A percentile compares a stretch with the other conserved stretches of the same genome.
Conservation (phyloP, 352 stramenopile species). For the Plasmopara viticola region DNA sequence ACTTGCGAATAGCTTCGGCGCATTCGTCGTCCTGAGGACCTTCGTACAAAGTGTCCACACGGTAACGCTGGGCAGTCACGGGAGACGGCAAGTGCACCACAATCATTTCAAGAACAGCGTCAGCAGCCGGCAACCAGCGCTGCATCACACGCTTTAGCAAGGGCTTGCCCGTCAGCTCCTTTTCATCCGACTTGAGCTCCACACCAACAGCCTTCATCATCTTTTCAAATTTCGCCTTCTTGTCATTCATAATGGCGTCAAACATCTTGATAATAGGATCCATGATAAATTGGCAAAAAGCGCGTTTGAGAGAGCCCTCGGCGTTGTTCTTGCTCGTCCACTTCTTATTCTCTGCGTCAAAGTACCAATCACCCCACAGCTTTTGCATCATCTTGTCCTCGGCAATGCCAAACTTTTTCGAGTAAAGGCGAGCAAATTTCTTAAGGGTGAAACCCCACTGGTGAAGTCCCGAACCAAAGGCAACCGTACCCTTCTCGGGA, state of each 20-base stretch:
- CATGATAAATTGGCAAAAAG: conserved; percentile 99
- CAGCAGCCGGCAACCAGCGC: conserved; percentile 98
- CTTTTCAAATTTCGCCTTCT: conserved; percentile 98
- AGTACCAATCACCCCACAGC: conserved; percentile 99
- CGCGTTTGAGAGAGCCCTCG: conserved; percentile 91
- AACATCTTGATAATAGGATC: conserved; percentile 99
- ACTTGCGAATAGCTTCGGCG: conserved; percentile 96
- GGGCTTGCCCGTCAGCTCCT: conserved; percentile 93
- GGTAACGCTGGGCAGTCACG: conserved; percentile 94
- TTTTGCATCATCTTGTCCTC: conserved; percentile 99
- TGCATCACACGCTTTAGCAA: conserved; percentile 98
- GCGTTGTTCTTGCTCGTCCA: conserved; percentile 94
- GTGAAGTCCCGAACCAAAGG: conserved; percentile 98
- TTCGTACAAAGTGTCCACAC: conserved; percentile 98
- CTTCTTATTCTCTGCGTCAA: conserved; percentile 93
- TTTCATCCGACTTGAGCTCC: conserved; percentile 96
- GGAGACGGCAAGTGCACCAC: conserved; percentile 98
- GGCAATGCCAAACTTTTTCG: conserved; percentile 97
- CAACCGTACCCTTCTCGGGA: conserved; percentile 96
- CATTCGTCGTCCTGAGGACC: conserved; percentile 97
- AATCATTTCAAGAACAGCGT: conserved; percentile 99
- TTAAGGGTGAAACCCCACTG: conserved; percentile 99
- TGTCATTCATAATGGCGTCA: conserved; percentile 99
- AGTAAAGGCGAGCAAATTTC: conserved; percentile 98
- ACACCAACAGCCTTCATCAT: conserved; percentile 96